phyloP scores from a whole-genome alignment of 371 early-diverging fungal species.

The Encephalitozoon hellem region DNA sequence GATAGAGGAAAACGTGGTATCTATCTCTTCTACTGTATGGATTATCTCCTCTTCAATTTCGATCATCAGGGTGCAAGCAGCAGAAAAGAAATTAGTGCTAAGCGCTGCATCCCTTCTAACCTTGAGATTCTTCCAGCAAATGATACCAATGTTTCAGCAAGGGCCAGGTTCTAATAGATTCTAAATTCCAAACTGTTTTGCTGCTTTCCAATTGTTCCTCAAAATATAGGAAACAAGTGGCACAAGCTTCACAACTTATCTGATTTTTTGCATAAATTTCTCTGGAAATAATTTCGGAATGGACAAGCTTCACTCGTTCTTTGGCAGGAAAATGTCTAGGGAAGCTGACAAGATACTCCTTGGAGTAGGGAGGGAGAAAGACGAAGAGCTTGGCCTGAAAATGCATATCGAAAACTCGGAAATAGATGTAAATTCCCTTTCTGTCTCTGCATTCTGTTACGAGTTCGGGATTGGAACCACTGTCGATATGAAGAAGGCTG shows the following conservation, averaged over 20 bases:
- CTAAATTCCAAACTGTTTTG: background rate
- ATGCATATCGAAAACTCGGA: slow-evolving; percentile 7
- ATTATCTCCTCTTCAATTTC: slow-evolving; percentile 51
- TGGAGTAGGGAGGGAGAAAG: slow-evolving; percentile 17
- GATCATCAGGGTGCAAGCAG: slow-evolving; percentile 19
- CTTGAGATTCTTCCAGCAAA: background rate
- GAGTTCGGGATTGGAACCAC: slow-evolving; percentile 69
- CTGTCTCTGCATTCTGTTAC: slow-evolving; percentile 62
- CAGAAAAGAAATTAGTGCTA: background rate
- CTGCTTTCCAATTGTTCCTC: background rate
- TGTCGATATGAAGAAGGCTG: slow-evolving; percentile 64
- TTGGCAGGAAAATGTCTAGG: background rate
- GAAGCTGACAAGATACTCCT: slow-evolving; percentile 15
- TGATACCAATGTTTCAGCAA: background rate
- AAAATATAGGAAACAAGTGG: background rate
- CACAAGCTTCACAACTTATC: background rate
- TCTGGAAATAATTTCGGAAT: background rate
- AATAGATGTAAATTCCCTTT: slow-evolving; percentile 51
- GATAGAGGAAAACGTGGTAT: slow-evolving; percentile 44
- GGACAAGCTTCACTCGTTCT: background rate
- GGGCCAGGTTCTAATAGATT: background rate
- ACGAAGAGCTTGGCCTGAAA: slow-evolving; percentile 16
- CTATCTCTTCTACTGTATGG: slow-evolving; percentile 46
- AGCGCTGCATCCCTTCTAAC: background rate
- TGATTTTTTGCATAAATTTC: background rate